These are phyloP conservation scores for Scutellaria barbata DNA, from an alignment of 257 asterid genomes.

Conservation along the genomic window DNA sequence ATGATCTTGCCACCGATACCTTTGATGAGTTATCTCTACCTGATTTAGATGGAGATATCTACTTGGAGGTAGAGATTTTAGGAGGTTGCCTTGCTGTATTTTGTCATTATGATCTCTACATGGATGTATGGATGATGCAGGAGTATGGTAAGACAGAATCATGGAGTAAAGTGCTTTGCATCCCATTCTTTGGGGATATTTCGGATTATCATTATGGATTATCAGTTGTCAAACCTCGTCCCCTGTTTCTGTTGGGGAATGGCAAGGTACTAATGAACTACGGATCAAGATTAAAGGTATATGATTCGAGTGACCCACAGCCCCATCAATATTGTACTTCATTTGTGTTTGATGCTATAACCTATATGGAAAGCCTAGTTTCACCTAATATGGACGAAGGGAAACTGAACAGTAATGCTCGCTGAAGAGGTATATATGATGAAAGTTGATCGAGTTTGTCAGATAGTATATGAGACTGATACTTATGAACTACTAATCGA, in stretches of 20 bases:
- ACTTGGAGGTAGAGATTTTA: conserved; percentile 24
- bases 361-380: conserved; percentile 38
- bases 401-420: not conserved
- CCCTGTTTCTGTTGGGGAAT: conserved; percentile 19
- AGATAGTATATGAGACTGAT: too few relatives aligned
- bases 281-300: conserved; percentile 31
- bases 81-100: conserved; percentile 33
- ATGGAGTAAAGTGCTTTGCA: conserved; percentile 32
- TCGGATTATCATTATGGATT: conserved; percentile 13
- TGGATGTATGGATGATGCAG: conserved; percentile 42
- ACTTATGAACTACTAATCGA: too few relatives aligned
- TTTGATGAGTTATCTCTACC: conserved; percentile 28
- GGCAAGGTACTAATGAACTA: conserved; percentile 32
- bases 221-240: conserved; percentile 20
- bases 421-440: too few relatives aligned
- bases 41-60: not conserved
- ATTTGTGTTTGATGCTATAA: conserved; percentile 25
- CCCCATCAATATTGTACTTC: conserved; percentile 16
- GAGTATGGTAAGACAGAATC: conserved; percentile 31
- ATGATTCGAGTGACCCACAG: conserved; percentile 18
- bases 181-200: conserved; percentile 36
- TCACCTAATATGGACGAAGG: conserved; percentile 24
- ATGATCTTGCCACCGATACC: conserved; percentile 33
- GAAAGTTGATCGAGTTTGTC: too few relatives aligned
- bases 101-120: conserved; percentile 23